A percentile compares a stretch with the other conserved stretches of the same genome.
These are phyloP conservation scores for Ceratobasidium sp. DNA, from an alignment of 1,284 basidiomycete species.

Conservation along the genomic window DNA sequence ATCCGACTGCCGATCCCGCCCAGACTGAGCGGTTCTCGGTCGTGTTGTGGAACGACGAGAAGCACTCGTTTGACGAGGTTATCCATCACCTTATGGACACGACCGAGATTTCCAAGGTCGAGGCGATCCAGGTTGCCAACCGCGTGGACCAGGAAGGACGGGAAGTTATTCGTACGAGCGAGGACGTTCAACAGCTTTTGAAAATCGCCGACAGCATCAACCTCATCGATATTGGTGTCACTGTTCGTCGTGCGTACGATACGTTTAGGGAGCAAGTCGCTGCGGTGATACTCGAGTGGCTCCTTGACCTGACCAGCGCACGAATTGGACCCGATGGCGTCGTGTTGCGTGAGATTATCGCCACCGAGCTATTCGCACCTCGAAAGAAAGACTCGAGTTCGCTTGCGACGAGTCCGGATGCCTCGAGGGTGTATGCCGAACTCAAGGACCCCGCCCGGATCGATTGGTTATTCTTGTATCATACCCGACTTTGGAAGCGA, in stretches of 20 bases:
- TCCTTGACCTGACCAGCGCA: slow-evolving; percentile 79
- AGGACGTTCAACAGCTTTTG: slow-evolving; percentile 71
- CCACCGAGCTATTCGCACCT: slow-evolving; percentile 70
- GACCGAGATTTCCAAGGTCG: slow-evolving; percentile 63
- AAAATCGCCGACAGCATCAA: slow-evolving; percentile 81
- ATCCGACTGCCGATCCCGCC: slow-evolving; percentile 75
- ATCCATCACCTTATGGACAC: slow-evolving; percentile 79
- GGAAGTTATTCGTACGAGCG: slow-evolving; percentile 82
- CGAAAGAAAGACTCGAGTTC: slow-evolving; percentile 58
- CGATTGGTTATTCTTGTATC: slow-evolving; percentile 78
- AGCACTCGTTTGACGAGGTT: slow-evolving; percentile 92
- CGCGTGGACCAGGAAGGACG: slow-evolving; percentile 80
- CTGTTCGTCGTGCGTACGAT: slow-evolving; percentile 86
- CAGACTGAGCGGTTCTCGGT: slow-evolving; percentile 82
- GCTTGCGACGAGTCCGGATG: slow-evolving; percentile 49
- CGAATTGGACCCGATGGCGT: slow-evolving; percentile 70
- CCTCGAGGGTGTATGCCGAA: slow-evolving; percentile 56
- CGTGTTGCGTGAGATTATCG: slow-evolving; percentile 74
- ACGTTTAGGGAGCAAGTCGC: slow-evolving; percentile 89
- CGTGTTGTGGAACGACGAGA: slow-evolving; percentile 97
- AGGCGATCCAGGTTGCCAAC: slow-evolving; percentile 69
- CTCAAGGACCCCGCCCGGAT: slow-evolving; percentile 65
- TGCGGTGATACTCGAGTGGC: slow-evolving; percentile 83
- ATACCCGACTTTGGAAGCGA: slow-evolving; percentile 83
- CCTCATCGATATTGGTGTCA: slow-evolving; percentile 91